A percentile compares a stretch with the other conserved stretches of the same genome.
These are phyloP conservation scores for Aspergillus aculeatus DNA, from an alignment of 2,329 filamentous ascomycete species.

Conservation along the genomic window DNA sequence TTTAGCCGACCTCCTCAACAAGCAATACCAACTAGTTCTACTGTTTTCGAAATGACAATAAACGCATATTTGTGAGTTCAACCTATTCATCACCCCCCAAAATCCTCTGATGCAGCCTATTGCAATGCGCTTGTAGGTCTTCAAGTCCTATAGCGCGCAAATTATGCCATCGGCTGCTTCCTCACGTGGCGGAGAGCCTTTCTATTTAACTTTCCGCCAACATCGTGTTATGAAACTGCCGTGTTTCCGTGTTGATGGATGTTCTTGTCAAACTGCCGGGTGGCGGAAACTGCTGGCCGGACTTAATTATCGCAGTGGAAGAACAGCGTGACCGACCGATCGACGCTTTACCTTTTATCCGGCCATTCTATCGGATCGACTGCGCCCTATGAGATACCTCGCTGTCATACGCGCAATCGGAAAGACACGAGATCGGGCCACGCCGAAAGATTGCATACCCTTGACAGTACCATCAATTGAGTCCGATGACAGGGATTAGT, in stretches of 20 bases:
- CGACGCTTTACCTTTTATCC: not conserved
- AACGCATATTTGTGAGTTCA: not conserved
- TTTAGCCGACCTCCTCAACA: not conserved
- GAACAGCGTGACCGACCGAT: not conserved
- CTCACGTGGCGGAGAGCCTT: not conserved
- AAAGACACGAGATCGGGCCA: not conserved
- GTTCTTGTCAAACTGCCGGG: not conserved
- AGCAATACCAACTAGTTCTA: not conserved
- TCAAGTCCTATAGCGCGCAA: not conserved
- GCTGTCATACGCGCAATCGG: not conserved
- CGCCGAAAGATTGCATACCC: not conserved
- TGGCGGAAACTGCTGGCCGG: not conserved
- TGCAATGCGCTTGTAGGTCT: not conserved
- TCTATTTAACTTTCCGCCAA: not conserved
- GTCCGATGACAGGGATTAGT: not conserved
- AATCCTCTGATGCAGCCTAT: not conserved
- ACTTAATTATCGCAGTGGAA: not conserved
- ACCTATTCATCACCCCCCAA: not conserved
- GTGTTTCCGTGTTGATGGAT: not conserved
- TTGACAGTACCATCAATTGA: not conserved
- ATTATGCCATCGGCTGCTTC: not conserved
- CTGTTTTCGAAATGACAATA: too few relatives aligned
- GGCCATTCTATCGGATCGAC: not conserved
- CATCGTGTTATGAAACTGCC: not conserved
- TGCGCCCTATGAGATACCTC: not conserved